phyloP scores from a whole-genome alignment of 2,329 filamentous ascomycete genomes.

The Pseudomassariella vexata region DNA sequence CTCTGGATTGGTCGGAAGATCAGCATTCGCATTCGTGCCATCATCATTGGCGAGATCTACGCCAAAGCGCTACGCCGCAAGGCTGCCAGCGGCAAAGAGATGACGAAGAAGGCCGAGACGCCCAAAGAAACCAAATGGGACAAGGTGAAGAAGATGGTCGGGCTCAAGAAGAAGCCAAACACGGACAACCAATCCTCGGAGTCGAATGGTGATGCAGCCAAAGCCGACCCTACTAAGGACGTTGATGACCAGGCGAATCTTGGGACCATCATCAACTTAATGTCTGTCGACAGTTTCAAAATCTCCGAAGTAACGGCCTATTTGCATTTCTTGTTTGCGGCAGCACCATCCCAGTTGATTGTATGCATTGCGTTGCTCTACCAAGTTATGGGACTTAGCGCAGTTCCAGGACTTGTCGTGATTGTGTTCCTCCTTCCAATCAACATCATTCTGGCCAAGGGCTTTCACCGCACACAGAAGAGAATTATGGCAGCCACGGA shows the following conservation, averaged over 20 bases:
- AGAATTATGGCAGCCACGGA: slow-evolving; percentile 89
- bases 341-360: slow-evolving; percentile 80
- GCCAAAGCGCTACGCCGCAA: slow-evolving; percentile 90
- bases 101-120: slow-evolving; percentile 38
- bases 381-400: slow-evolving; percentile 84
- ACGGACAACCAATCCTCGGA: slow-evolving; percentile 21
- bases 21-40: slow-evolving; percentile 85
- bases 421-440: slow-evolving; percentile 86
- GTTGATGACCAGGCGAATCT: slow-evolving; percentile 76
- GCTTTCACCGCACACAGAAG: slow-evolving; percentile 83
- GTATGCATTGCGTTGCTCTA: slow-evolving; percentile 81
- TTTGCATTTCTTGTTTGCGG: slow-evolving; percentile 90
- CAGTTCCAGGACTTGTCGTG: slow-evolving; percentile 85
- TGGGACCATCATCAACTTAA: slow-evolving; percentile 98
- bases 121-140: slow-evolving; percentile 33
- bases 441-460: slow-evolving; percentile 82
- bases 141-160: slow-evolving; percentile 51
- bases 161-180: slow-evolving; percentile 54
- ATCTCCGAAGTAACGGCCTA: slow-evolving; percentile 93
- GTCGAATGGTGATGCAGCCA: slow-evolving; percentile 25
- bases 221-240: slow-evolving; percentile 26
- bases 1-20: slow-evolving; percentile 93
- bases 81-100: slow-evolving; percentile 72
- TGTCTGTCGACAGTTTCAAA: slow-evolving; percentile 99
- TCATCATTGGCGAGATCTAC: slow-evolving; percentile 96